Percentiles rank a stretch among this genome's conserved stretches.
These are phyloP conservation scores for Priceomyces medius DNA, from an alignment of 805 yeast species.

Conservation along the genomic window DNA sequence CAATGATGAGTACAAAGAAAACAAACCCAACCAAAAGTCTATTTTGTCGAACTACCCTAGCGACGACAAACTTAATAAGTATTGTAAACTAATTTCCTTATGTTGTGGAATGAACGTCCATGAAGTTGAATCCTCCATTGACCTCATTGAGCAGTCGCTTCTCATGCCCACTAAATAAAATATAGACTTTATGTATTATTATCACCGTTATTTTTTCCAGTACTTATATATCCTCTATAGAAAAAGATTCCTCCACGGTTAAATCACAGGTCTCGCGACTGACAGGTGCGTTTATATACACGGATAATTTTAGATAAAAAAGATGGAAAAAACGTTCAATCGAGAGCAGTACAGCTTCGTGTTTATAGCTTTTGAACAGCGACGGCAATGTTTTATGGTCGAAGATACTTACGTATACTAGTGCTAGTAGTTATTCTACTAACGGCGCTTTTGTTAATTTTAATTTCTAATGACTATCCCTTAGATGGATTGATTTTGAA, in stretches of 20 bases:
- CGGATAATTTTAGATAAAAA: too few relatives aligned
- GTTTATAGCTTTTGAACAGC: too few relatives aligned
- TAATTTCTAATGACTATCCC: slow-evolving; percentile 5
- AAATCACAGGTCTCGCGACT: too few relatives aligned
- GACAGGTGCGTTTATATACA: too few relatives aligned
- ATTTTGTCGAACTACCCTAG: slow-evolving; percentile 25
- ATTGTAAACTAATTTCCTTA: slow-evolving; percentile 39
- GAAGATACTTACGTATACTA: slow-evolving; percentile 11
- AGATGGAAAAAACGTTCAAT: too few relatives aligned
- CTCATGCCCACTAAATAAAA: slow-evolving; percentile 17
- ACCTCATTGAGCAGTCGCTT: slow-evolving; percentile 41
- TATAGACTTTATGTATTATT: slow-evolving; percentile 7
- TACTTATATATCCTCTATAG: too few relatives aligned
- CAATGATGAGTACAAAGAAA: slow-evolving; percentile 16
- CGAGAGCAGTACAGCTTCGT: too few relatives aligned
- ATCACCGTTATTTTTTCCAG: too few relatives aligned
- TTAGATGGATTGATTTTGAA: slow-evolving; percentile 2
- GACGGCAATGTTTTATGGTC: too few relatives aligned
- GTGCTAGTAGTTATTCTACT: slow-evolving; percentile 9
- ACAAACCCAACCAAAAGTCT: slow-evolving; percentile 10
- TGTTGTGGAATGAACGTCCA: slow-evolving; percentile 43
- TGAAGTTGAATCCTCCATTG: slow-evolving; percentile 43
- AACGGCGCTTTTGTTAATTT: slow-evolving; percentile 4
- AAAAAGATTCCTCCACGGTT: too few relatives aligned
- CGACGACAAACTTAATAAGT: slow-evolving; percentile 36